Conservation (phyloP, 2,329 filamentous ascomycete genomes). For the Talaromyces sp. region DNA sequence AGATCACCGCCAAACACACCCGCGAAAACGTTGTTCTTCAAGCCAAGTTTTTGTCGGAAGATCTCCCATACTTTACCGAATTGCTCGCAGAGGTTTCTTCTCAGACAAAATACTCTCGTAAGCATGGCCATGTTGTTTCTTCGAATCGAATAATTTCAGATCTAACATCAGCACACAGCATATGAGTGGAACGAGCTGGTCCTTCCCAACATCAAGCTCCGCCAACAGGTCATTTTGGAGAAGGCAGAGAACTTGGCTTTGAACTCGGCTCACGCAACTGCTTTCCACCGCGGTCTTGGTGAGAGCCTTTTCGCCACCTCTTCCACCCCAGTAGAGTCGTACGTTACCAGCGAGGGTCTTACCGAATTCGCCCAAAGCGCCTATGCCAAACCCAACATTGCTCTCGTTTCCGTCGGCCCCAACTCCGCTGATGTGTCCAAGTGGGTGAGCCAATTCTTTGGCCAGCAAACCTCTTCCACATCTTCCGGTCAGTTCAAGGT, state of each 20-base stretch:
- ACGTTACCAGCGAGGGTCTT: conserved; percentile 72
- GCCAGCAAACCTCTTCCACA: conserved; percentile 54
- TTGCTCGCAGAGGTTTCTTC: conserved; percentile 87
- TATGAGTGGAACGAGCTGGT: conserved; percentile 91
- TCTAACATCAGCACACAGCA: conserved; percentile 48
- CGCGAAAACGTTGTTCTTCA: conserved; percentile 89
- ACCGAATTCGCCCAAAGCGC: conserved; percentile 71
- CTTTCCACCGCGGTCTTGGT: conserved; percentile 92
- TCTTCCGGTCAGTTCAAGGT: conserved; percentile 48
- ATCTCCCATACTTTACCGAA: conserved; percentile 97
- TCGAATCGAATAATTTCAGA: not conserved
- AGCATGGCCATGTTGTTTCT: conserved; percentile 17
- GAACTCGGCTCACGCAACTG: conserved; percentile 78
- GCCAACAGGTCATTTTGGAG: conserved; percentile 67
- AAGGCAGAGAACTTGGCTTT: conserved; percentile 67
- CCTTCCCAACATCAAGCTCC: conserved; percentile 67
- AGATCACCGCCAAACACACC: conserved; percentile 82
- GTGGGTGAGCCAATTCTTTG: conserved; percentile 94
- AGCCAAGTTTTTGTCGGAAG: conserved; percentile 90
- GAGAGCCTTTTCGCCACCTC: conserved; percentile 68
- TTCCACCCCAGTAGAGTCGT: conserved; percentile 69
- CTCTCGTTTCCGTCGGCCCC: conserved; percentile 84
- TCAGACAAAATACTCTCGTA: conserved; percentile 76
- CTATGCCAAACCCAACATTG: conserved; percentile 87
- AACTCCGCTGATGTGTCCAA: conserved; percentile 71